A percentile compares a stretch with the other conserved stretches of the same genome.
phyloP scores from a whole-genome alignment of 2,329 filamentous ascomycete species.

The Ceratocystis albifundus region DNA sequence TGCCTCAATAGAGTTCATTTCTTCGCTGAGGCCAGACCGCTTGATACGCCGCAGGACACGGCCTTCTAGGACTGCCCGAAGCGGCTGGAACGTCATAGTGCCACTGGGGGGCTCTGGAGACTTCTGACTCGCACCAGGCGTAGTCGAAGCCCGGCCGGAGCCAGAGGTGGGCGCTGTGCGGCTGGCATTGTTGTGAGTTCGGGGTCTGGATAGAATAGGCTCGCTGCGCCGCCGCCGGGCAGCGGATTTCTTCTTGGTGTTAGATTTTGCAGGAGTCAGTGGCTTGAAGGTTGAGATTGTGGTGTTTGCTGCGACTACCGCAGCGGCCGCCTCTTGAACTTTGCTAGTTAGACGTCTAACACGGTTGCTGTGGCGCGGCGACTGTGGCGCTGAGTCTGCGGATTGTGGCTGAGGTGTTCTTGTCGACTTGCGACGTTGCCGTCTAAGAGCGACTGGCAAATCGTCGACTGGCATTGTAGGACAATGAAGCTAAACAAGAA shows the following conservation, averaged over 20 bases:
- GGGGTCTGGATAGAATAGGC: neutral
- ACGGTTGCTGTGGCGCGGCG: conserved; percentile 21
- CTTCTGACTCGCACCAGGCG: conserved; percentile 7
- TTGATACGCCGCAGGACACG: conserved; percentile 46
- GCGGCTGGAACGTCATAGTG: conserved; percentile 34
- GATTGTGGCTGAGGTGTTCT: conserved; percentile 12
- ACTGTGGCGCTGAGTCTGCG: conserved; percentile 8
- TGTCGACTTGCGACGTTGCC: conserved; percentile 14
- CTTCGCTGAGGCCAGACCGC: conserved; percentile 46
- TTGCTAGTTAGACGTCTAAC: conserved; percentile 17
- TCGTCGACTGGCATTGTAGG: conserved; percentile 18
- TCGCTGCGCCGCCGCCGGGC: conserved; percentile 15
- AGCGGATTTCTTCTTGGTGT: neutral
- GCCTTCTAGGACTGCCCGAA: conserved; percentile 46
- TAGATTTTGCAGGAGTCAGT: neutral
- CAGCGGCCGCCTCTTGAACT: conserved; percentile 3
- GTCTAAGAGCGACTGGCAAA: conserved; percentile 15
- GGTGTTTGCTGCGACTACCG: neutral
- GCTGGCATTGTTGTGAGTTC: conserved; percentile 18
- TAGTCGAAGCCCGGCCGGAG: conserved; percentile 12
- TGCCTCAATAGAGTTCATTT: conserved; percentile 43
- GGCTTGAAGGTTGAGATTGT: neutral
- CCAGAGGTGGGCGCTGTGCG: conserved; percentile 7
- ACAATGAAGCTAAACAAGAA: conserved; percentile 1
- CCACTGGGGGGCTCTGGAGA: conserved; percentile 28